Base-by-base conservation (phyloP, 2,329 filamentous ascomycete species). In the Aspergillus tamarii region DNA sequence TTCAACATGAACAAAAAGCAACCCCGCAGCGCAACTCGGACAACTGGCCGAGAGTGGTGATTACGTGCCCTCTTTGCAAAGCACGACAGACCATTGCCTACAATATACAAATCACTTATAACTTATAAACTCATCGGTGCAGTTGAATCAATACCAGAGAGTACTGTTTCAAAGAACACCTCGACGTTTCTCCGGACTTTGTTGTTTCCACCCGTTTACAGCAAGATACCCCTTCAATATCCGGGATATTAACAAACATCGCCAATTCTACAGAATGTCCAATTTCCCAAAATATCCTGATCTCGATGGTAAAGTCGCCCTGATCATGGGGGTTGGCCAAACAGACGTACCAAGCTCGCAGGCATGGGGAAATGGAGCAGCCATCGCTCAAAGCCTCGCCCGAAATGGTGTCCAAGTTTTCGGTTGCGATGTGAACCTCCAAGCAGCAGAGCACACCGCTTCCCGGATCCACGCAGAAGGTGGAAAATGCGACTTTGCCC, bases 51-150 rank as follows among this genome's bases (percentile, higher is more conserved):
- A 41, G 39, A 36, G 34, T 14, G 34, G 4, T 34, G 32, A 34
- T 34, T 36, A 14, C 14, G 34, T 36, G 34, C 34, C 36, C 16
- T 39, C 36, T 39, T 19, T 39, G 7, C 14, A 39, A 19, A 39
- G 7, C 36, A 39, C 7, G 34, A 14, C 34, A 19, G 6, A 8
- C 0, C 6, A 39, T 39, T 39, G 7, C 6, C 3, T 39, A 9
- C 16, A 3, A 19, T 39, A 1, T 16, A 19, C 9, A 8, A 2
- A 2, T 19, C 4, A 19, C 19, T 39, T 39, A 19, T 39, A 19
- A 8, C 7, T 3, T 0, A 39, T 19, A 19, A 19, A 4, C 36
- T 0, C 7, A 36, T 2, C 1, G 14, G 4, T 1, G 14, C 34
- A 16, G 1, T 5, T 0, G 12, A 4, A 1, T 6, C 5, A 36